Evolutionary conservation across 2,329 filamentous ascomycete genomes (phyloP).

Genomic region (Ophiostoma novo-ulmi): DNA sequence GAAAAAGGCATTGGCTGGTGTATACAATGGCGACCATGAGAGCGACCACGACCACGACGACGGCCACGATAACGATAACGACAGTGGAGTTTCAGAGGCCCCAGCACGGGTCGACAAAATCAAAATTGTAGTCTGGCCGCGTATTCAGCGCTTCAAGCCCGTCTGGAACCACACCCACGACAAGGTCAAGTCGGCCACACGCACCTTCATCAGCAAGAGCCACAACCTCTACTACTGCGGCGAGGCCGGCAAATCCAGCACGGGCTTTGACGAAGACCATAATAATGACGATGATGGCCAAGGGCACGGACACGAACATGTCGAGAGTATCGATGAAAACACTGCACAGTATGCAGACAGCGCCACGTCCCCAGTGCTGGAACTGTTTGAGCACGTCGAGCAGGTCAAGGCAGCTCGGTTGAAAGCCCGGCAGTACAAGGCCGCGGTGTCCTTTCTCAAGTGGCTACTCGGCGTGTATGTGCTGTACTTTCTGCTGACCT

Average conservation of each 20-base stretch:
- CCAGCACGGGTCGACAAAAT: constrained; percentile 30
- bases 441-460: neutral
- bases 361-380: constrained; percentile 6
- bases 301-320: neutral
- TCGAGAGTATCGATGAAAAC: neutral
- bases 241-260: neutral
- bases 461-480: neutral
- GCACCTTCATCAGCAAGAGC: constrained; percentile 30
- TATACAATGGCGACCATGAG: neutral
- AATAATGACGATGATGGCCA: neutral
- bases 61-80: neutral
- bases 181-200: constrained; percentile 23
- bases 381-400: neutral
- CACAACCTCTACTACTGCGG: constrained; percentile 34
- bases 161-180: constrained; percentile 19
- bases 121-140: constrained; percentile 34
- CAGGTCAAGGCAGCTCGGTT: neutral
- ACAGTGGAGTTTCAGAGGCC: neutral
- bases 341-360: neutral
- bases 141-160: constrained; percentile 31
- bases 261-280: neutral
- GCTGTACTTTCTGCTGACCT: neutral
- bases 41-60: neutral
- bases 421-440: neutral
- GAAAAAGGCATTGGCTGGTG: neutral